Percentiles rank a stretch among this genome's conserved stretches.
phyloP scores from a whole-genome alignment of 345 rosid genomes.

The Lumnitzera racemosa region DNA sequence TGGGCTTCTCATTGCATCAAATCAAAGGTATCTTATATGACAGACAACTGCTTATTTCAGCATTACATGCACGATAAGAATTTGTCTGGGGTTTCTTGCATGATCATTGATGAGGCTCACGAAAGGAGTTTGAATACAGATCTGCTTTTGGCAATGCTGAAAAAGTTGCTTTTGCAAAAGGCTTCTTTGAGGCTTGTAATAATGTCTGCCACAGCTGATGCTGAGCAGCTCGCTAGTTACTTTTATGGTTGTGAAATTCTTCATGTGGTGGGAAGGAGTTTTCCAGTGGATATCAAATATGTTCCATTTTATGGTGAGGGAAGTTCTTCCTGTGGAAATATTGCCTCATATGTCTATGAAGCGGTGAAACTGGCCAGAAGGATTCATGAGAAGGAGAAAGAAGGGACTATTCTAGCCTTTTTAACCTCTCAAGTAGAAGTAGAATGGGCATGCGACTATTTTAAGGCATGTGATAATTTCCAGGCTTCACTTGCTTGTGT shows the following conservation, averaged over 20 bases:
- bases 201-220: conserved; percentile 97
- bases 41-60: conserved; percentile 80
- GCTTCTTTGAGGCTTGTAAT: conserved; percentile 62
- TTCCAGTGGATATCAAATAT: conserved; percentile 71
- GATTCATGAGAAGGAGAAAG: conserved; percentile 53
- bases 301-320: conserved; percentile 34
- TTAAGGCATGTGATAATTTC: conserved; percentile 61
- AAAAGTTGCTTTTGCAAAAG: conserved; percentile 48
- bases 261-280: conserved; percentile 60
- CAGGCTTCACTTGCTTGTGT: conserved; percentile 45
- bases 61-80: conserved; percentile 56
- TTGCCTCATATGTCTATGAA: conserved; percentile 55
- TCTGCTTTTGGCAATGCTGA: conserved; percentile 71
- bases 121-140: conserved; percentile 94
- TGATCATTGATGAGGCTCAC: conserved; percentile 89
- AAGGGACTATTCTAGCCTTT: conserved; percentile 84
- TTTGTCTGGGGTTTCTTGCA: conserved; percentile 71
- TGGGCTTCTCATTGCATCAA: conserved; percentile 46
- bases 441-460: conserved; percentile 86
- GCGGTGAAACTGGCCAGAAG: conserved; percentile 53
- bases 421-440: conserved; percentile 87
- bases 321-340: conserved; percentile 22
- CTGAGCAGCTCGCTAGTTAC: conserved; percentile 66
- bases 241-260: conserved; percentile 55
- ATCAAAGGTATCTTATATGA: conserved; percentile 65